Evolutionary conservation across 495 filamentous ascomycete genomes (phyloP), one percentile per base, ranked within the genome.

Genomic region (Penicillium odoratum): DNA sequence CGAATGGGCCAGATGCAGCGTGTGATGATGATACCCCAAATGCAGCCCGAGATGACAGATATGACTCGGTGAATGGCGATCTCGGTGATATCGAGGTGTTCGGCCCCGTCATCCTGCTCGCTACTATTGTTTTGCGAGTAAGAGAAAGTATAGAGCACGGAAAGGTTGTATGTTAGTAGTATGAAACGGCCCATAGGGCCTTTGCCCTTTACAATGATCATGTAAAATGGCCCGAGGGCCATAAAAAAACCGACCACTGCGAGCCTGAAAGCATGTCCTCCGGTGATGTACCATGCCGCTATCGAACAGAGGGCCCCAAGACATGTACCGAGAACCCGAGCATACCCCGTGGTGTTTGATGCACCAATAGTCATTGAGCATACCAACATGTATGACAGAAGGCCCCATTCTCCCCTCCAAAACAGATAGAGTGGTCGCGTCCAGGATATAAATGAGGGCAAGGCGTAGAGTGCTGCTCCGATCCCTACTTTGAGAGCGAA

Each of bases 351-450:
- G 16, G 92, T 96, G 63, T 98, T 98, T 11, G 91, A 90, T 16
- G 93, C 90, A 8, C 94, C 94, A 40, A 97, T 91, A 0, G 93
- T 98, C 93, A 97, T 97, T 6, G 90, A 89, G 69, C 93, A 97
- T n/a, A 98, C 94, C 53, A 98, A 82, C 94, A 98, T 98, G 75
- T 96, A 98, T 0, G 93, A 97, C 36, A 98, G 69, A 1, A 98
- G 77, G 11, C 93, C 94, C 94, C 94, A 98, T 81, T 98, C 94
- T 1, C 93, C 94, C 62, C 93, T 79, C 92, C 93, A 98, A 60
- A 88, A 88, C 18, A 82, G 79, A 65, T 97, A 98, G 45, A 88
- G 78, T 0, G 92, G 89, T 53, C 91, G 80, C 11, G 89, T 94
- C 4, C 79, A 74, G 7, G 86, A 83, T 51, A 97, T 76, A 67